These are phyloP conservation scores for Blastobotrys robertii DNA, from an alignment of 805 yeast genomes.

Conservation along the genomic window DNA sequence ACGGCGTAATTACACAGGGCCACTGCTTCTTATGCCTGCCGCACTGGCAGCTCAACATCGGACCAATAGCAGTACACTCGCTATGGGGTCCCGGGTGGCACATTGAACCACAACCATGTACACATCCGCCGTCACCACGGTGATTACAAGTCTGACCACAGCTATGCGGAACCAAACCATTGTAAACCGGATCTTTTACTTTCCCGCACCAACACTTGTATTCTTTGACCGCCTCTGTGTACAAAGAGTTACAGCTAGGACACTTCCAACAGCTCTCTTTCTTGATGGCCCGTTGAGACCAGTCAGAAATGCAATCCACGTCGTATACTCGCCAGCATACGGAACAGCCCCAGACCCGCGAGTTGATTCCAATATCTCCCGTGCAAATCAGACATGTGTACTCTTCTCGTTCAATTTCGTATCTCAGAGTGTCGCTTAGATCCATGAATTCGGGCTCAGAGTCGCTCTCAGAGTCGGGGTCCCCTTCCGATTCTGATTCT, in stretches of 20 bases:
- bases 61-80: slow-evolving; percentile 70
- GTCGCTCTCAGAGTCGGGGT: slow-evolving; percentile 1
- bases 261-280: slow-evolving; percentile 57
- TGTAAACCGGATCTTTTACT: slow-evolving; percentile 45
- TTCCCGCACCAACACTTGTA: slow-evolving; percentile 89
- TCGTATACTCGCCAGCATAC: slow-evolving; percentile 79
- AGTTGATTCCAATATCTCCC: slow-evolving; percentile 57
- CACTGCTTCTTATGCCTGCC: slow-evolving; percentile 56
- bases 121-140: slow-evolving; percentile 41
- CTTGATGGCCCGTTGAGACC: slow-evolving; percentile 62
- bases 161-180: slow-evolving; percentile 61
- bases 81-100: slow-evolving; percentile 93
- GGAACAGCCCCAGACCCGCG: slow-evolving; percentile 70
- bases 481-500: background rate
- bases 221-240: slow-evolving; percentile 38
- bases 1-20: slow-evolving; percentile 68
- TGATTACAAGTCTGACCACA: slow-evolving; percentile 78
- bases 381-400: slow-evolving; percentile 87
- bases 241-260: slow-evolving; percentile 62
- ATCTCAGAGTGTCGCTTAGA: slow-evolving; percentile 32
- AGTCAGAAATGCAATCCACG: slow-evolving; percentile 69
- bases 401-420: slow-evolving; percentile 55
- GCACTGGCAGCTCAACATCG: slow-evolving; percentile 60
- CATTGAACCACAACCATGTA: slow-evolving; percentile 61
- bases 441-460: slow-evolving; percentile 19